A percentile compares a stretch with the other conserved stretches of the same genome.
These are phyloP conservation scores for Blastobotrys persicus DNA, from an alignment of 1,139 yeast species.

Conservation along the genomic window DNA sequence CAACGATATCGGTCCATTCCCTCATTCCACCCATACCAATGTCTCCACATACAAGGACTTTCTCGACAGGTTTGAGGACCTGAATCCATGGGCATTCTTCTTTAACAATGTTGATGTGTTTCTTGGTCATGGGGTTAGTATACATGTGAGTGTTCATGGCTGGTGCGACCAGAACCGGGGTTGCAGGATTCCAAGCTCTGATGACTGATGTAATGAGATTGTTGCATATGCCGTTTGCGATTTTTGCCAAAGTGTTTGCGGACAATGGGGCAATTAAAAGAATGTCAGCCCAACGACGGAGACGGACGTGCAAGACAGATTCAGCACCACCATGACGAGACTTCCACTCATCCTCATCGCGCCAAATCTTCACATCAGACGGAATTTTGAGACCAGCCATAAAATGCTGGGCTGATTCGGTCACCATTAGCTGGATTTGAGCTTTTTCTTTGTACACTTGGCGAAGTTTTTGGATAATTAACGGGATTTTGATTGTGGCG, in stretches of 20 bases:
- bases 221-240: constrained; percentile 88
- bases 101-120: constrained; percentile 62
- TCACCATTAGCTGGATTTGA: constrained; percentile 81
- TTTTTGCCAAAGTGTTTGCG: constrained; percentile 89
- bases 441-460: constrained; percentile 39
- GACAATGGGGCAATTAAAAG: constrained; percentile 88
- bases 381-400: constrained; percentile 77
- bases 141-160: constrained; percentile 98
- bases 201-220: constrained; percentile 77
- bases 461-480: constrained; percentile 27
- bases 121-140: constrained; percentile 87
- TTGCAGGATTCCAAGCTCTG: constrained; percentile 89
- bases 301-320: constrained; percentile 77
- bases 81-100: constrained; percentile 72
- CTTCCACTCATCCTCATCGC: constrained; percentile 93
- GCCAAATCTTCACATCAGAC: constrained; percentile 83
- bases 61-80: constrained; percentile 87
- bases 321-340: constrained; percentile 52
- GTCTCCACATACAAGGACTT: constrained; percentile 91
- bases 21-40: constrained; percentile 98
- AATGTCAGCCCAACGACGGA: constrained; percentile 94
- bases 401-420: constrained; percentile 85
- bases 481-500: constrained; percentile 71
- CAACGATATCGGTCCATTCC: constrained; percentile 93
- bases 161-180: constrained; percentile 85